Base-by-base conservation (phyloP, 306 rosid species). In the Delonix regia region DNA sequence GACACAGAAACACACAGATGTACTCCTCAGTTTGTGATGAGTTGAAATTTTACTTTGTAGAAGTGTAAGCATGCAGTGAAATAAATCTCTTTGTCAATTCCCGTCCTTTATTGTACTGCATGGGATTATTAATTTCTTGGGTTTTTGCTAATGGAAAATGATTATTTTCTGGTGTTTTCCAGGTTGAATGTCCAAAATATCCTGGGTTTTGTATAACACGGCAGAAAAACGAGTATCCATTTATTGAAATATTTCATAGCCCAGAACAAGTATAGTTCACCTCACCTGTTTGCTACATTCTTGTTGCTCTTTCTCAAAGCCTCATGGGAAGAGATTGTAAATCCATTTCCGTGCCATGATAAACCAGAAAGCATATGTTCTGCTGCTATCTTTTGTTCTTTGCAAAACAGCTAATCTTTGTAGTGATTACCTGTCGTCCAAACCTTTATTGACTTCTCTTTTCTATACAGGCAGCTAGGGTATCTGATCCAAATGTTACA, bases 161-260 rank as follows among this genome's bases (percentile, higher is more conserved):
- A 24, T 69, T 68, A 47, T 71, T 75, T 67, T 69, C n/a, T 82
- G 57, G 66, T 75, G 70, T 69, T 70, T 88, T 85, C 52, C 93
- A 92, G 99, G 99, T 95, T 76, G 98, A 95, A 78, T 95, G 99
- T 83, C 98, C 99, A 74, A 95, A 95, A 74, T 95, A 89, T 81
- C 99, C 99, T 48, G 99, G 98, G 56, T 92, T 95, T 83, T 90
- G 99, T 79, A 83, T 92, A 30, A 84, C 94, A 25, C 92, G 99
- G 65, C 96, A 91, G 90, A 92, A 73, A 81, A 95, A 73, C 63
- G 99, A 95, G 84, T 95, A 95, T 79, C 97, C 99, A 63, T 95
- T 95, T 75, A 81, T 91, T 42, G 98, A 92, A 85, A 83, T 95
- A 65, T 92, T 89, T 84, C 89, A 88, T 67, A 89, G 87, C 77